Percentiles rank a stretch among this genome's conserved stretches.
Evolutionary conservation across 352 stramenopile genomes (phyloP).

Genomic region (Globisporangium sylvaticum): DNA sequence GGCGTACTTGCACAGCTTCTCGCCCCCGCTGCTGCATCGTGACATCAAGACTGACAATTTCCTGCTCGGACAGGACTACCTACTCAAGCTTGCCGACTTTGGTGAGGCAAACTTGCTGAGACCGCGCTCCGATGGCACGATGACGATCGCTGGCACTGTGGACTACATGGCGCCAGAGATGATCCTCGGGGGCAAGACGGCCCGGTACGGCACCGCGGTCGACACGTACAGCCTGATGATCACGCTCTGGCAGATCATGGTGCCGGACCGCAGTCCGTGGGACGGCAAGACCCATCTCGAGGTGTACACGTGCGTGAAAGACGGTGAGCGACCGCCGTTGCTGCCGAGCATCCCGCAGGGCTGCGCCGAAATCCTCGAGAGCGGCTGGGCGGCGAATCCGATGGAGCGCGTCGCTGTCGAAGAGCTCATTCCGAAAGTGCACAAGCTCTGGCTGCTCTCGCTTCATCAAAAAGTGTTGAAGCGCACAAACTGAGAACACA

Average conservation of each 20-base stretch:
- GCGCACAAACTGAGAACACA: constrained; percentile 33
- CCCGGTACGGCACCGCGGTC: constrained; percentile 68
- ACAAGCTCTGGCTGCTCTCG: constrained; percentile 72
- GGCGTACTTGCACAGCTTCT: constrained; percentile 83
- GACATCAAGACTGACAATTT: constrained; percentile 89
- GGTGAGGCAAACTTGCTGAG: constrained; percentile 80
- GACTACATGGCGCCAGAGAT: constrained; percentile 87
- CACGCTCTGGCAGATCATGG: constrained; percentile 86
- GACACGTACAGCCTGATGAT: constrained; percentile 88
- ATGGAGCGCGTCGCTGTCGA: constrained; percentile 68
- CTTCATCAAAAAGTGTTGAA: constrained; percentile 72
- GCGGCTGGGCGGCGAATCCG: constrained; percentile 67
- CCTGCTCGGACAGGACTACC: constrained; percentile 68
- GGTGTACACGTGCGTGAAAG: constrained; percentile 71
- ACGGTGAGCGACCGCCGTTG: constrained; percentile 68
- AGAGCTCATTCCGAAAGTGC: constrained; percentile 73
- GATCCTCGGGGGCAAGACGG: constrained; percentile 80
- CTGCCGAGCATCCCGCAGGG: constrained; percentile 63
- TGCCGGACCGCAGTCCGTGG: constrained; percentile 72
- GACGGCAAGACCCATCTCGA: constrained; percentile 69
- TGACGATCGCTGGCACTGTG: constrained; percentile 84
- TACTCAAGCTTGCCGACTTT: constrained; percentile 83
- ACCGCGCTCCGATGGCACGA: constrained; percentile 69
- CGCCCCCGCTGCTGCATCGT: constrained; percentile 69
- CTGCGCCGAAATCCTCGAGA: constrained; percentile 70